Percentiles rank a stretch among this genome's conserved stretches.
These are phyloP conservation scores for Entomortierella lignicola DNA, from an alignment of 192 early-diverging fungal genomes.

Conservation along the genomic window DNA sequence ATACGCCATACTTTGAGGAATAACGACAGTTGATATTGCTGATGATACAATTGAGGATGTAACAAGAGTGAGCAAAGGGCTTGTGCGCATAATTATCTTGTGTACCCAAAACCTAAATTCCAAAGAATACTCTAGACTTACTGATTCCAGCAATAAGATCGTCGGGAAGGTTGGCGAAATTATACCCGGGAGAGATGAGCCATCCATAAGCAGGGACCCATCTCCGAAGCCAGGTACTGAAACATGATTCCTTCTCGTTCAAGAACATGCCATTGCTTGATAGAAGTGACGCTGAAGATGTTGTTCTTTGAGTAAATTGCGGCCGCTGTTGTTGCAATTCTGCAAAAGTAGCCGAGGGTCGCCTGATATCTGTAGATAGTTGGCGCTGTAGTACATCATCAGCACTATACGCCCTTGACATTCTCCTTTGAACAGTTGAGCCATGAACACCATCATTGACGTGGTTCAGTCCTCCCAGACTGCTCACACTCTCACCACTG, in stretches of 20 bases:
- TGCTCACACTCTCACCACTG: conserved; percentile 30
- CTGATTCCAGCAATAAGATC: conserved; percentile 54
- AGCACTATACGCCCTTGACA: conserved; percentile 29
- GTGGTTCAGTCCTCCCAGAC: conserved; percentile 44
- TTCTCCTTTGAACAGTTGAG: conserved; percentile 30
- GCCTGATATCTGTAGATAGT: neutral
- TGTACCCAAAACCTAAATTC: neutral
- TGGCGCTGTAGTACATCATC: neutral
- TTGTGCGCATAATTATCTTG: neutral
- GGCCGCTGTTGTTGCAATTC: neutral
- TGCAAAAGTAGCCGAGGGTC: neutral
- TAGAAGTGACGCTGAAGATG: neutral
- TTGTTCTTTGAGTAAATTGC: neutral
- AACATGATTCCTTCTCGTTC: conserved; percentile 27
- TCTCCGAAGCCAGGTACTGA: conserved; percentile 36
- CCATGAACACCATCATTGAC: conserved; percentile 45
- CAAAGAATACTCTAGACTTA: conserved; percentile 12
- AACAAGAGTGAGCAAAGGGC: neutral
- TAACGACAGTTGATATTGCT: conserved; percentile 57
- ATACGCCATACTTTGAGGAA: conserved; percentile 61
- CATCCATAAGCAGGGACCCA: conserved; percentile 38
- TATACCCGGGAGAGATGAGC: conserved; percentile 45
- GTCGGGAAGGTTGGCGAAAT: conserved; percentile 25
- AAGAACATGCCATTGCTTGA: neutral
- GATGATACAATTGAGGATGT: neutral